Conservation (phyloP, 2,329 filamentous ascomycete species). For the Tetracladium maxilliforme region DNA sequence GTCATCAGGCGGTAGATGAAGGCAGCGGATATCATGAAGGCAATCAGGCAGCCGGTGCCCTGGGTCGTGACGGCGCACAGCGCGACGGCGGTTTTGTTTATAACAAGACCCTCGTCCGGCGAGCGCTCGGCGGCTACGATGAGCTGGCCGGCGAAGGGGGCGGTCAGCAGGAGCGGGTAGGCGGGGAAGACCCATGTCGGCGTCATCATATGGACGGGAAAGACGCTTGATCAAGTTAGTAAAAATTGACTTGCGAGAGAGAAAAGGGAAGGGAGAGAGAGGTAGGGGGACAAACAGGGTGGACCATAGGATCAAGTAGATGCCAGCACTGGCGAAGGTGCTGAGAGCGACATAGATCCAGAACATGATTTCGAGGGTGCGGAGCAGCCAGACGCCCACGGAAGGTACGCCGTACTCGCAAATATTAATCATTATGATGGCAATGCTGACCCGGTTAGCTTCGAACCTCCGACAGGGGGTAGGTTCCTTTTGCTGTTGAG, state of each 20-base stretch:
- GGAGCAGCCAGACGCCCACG: constrained; percentile 45
- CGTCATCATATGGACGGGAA: constrained; percentile 69
- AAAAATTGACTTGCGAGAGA: not conserved
- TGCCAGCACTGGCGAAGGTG: constrained; percentile 49
- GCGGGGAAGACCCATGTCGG: constrained; percentile 81
- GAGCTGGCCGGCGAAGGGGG: constrained; percentile 52
- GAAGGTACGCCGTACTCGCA: constrained; percentile 59
- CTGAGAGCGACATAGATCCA: constrained; percentile 61
- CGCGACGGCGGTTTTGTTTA: constrained; percentile 29
- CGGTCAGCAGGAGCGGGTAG: constrained; percentile 66
- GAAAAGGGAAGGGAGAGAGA: constrained; percentile 5
- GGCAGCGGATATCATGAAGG: constrained; percentile 68
- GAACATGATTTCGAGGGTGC: constrained; percentile 49
- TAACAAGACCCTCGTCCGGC: constrained; percentile 10
- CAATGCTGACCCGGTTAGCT: constrained; percentile 50
- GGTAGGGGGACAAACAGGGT: constrained; percentile 26
- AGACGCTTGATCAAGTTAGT: constrained; percentile 19
- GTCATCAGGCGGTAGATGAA: constrained; percentile 84
- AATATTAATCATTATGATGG: constrained; percentile 64
- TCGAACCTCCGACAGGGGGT: constrained; percentile 34
- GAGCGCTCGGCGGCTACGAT: constrained; percentile 21
- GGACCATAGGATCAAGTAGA: constrained; percentile 62
- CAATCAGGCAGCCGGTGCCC: constrained; percentile 39
- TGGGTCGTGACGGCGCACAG: constrained; percentile 33
- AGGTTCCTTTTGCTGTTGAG: constrained; percentile 28